Base-by-base conservation (phyloP, 2,329 filamentous ascomycete genomes). In the Aspergillus tubingensis region DNA sequence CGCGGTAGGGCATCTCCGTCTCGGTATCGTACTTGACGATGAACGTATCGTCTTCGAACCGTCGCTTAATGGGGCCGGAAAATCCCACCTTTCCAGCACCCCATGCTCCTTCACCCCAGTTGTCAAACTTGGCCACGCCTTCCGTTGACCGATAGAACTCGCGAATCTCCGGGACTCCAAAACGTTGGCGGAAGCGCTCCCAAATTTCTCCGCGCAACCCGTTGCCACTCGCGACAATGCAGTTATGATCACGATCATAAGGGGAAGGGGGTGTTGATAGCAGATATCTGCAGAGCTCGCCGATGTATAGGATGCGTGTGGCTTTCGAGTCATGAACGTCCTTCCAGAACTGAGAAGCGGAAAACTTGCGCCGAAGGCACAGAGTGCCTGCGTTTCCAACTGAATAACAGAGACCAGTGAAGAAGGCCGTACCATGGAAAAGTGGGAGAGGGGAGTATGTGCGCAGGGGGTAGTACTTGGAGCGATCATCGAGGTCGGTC, bases 131-230 rank as follows among this genome's bases (percentile, higher is more conserved):
- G 6, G 77, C 77, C 1, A 80, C 62, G 2, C 80, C 80, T 58
- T 82, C 80, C 0, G 80, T 82, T 3, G 78, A 79, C 3, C 79
- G 72, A 61, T 82, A 82, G 61, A 82, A 81, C 60, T 82, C 80
- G 7, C 79, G 73, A 43, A 82, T 77, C 65, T 82, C 80, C 2
- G 74, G 72, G 1, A 82, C 73, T 0, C 68, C 71, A 62, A 81
- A 82, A 2, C 79, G 71, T 19, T 74, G 62, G 36, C 74, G 76
- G 69, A 82, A 82, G 38, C 72, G 76, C 50, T 80, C 75, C 81
- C 81, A 83, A 47, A 82, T 80, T 55, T 83, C 81, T 0, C 70
- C 74, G 1, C 79, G 74, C 8, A 83, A 66, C 0, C 81, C 81
- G 54, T 83, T 83, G 0, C 81, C 81, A n/a, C 68, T 67, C 3